phyloP scores from a whole-genome alignment of 2,329 filamentous ascomycete genomes.

The Alternaria sp. region DNA sequence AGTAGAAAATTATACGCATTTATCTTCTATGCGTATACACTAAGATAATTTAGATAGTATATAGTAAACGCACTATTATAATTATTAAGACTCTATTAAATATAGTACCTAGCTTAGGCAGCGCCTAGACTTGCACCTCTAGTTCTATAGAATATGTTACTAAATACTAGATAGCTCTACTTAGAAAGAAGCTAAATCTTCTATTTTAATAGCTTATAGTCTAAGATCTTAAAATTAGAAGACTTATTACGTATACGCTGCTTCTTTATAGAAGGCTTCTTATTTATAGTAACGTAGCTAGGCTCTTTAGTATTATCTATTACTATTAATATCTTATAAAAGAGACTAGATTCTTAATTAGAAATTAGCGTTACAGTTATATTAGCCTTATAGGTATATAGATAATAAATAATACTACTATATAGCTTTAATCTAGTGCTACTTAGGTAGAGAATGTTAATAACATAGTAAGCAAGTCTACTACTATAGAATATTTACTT shows the following conservation, averaged over 20 bases:
- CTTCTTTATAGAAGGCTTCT: neutral
- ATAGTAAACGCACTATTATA: constrained; percentile 19
- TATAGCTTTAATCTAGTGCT: neutral
- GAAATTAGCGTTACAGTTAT: neutral
- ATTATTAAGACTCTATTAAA: constrained; percentile 22
- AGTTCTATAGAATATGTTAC: constrained; percentile 26
- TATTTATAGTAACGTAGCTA: neutral
- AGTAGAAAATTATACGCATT: constrained; percentile 23
- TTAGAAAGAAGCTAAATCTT: neutral
- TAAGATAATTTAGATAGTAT: constrained; percentile 17
- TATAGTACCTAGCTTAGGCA: constrained; percentile 12
- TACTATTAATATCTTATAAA: neutral
- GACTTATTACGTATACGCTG: neutral
- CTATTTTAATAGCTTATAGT: neutral
- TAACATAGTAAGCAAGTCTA: neutral
- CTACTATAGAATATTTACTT: constrained; percentile 3
- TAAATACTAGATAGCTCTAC: constrained; percentile 10
- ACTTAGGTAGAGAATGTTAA: neutral
- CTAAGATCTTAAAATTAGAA: neutral
- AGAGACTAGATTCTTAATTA: neutral
- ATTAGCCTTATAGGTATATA: constrained; percentile 2
- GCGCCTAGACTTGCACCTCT: constrained; percentile 31
- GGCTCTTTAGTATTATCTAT: neutral
- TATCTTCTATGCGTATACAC: constrained; percentile 6
- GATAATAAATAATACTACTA: constrained; percentile 2